Base-by-base conservation (phyloP, 345 rosid species). In the Orychophragmus violaceus region DNA sequence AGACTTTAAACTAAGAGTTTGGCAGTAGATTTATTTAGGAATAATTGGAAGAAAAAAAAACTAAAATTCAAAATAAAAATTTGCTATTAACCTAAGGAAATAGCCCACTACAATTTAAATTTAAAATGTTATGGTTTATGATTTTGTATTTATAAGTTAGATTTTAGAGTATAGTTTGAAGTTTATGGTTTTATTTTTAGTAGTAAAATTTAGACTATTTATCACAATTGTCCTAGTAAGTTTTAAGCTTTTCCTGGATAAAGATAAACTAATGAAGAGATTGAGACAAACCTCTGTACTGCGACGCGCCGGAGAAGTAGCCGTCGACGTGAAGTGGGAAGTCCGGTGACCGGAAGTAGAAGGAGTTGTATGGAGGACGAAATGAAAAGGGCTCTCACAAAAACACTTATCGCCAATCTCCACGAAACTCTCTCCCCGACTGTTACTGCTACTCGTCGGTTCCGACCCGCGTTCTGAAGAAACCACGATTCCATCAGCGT, bases 361-460 rank as follows among this genome's bases (percentile, higher is more conserved):
- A 33, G 91, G 77, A 74, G 80, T 79, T 60, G 76, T 70, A 27
- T 72, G 80, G 23, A 84, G 87, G 1, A 80, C 88, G 36, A 88
- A 85, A 57, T 74, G 88, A 14, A 88, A 90, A 72, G 92, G 94
- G 74, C 91, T 86, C 16, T 78, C 90, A 52, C 87, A 77, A 72
- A 77, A 79, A 46, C 63, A 70, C 28, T 60, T 53, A 37, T 82
- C 91, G 8, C 27, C 71, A 32, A 59, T 41, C 25, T 66, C 66
- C 17, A 55, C 4, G 1, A 72, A 65, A 58, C 37, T 18, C 66
- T 65, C 72, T 60, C 52, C 5, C 27, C 56, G 27, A 8, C 72
- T 33, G 17, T 60, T n/a, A n/a, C n/a, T 59, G 19, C 74, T 62
- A 25, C 68, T 74, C 44, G 64, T 59, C 39, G 68, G 24, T 42